Base-by-base conservation (phyloP, 1,284 basidiomycete genomes). In the Volvariella surrecta region DNA sequence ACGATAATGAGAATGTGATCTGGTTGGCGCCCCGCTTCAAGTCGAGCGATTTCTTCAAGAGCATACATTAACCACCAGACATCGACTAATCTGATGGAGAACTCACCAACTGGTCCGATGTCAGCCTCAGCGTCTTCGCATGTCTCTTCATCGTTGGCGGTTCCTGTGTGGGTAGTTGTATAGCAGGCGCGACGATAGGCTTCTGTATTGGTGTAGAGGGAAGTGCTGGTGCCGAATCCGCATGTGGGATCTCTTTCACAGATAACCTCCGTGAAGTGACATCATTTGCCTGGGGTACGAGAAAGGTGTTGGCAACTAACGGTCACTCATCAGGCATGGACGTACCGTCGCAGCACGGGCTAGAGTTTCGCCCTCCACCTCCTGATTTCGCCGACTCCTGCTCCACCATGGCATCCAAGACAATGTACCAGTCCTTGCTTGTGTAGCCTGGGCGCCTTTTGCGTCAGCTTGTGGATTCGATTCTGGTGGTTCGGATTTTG, bases 1-100 rank as follows among this genome's bases (percentile, higher is more conserved):
- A 79, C n/a, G 91, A 92, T 31, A 98, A 79, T 1, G 92, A 93
- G 59, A 99, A 99, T 0, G 94, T 94, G 49, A 99, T 86, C 7
- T 81, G 79, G 59, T 99, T 99, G 2, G 89, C 74, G 1, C 96
- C 96, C 22, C 89, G 75, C 57, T 89, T 88, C 50, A 99, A 70
- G 45, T 90, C 74, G 18, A 99, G 73, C 20, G 74, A 69, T 87
- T 92, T 91, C 89, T 93, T 56, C 11, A 40, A 41, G 21, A 24
- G n/a, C n/a, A 28, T 15, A 30, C 8, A 16, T 18, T 24, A 18
- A 21, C 17, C n/a, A 17, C 20, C 10, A 42, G n/a, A 13, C 15
- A 11, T 22, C 10, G 13, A 16, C 17, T 22, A 11, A n/a, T n/a
- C n/a, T n/a, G 16, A 34, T 16, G 18, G 19, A 31, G n/a, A 35